A percentile compares a stretch with the other conserved stretches of the same genome.
phyloP scores from a whole-genome alignment of 352 stramenopile genomes.

The Pseudoperonospora humuli region DNA sequence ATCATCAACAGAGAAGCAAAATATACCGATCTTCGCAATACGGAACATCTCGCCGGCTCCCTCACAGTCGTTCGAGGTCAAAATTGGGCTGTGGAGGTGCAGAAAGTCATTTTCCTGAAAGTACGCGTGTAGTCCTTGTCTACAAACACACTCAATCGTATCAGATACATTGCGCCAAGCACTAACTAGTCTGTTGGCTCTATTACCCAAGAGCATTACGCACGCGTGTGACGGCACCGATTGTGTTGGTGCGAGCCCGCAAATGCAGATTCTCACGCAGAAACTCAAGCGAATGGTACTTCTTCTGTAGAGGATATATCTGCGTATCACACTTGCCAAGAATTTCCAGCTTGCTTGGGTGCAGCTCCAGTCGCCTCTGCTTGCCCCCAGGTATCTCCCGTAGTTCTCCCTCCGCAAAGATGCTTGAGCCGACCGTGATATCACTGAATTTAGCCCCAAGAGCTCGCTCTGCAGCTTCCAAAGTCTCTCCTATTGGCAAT shows the following conservation, averaged over 20 bases:
- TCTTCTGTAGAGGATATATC: constrained; percentile 97
- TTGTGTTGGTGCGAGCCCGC: constrained; percentile 93
- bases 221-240: constrained; percentile 92
- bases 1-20: constrained; percentile 3
- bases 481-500: constrained; percentile 44
- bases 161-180: neutral
- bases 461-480: constrained; percentile 11
- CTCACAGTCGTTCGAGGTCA: constrained; percentile 97
- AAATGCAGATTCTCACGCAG: constrained; percentile 95
- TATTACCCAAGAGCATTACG: constrained; percentile 83
- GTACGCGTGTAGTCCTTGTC: constrained; percentile 59
- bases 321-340: constrained; percentile 89
- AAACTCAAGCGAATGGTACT: constrained; percentile 97
- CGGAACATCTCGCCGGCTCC: constrained; percentile 97
- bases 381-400: constrained; percentile 82
- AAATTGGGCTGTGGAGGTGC: constrained; percentile 88
- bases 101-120: constrained; percentile 77
- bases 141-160: constrained; percentile 9
- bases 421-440: constrained; percentile 89
- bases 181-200: neutral
- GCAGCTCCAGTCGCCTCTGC: constrained; percentile 90
- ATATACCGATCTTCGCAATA: constrained; percentile 66
- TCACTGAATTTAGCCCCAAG: constrained; percentile 64
- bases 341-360: constrained; percentile 74
- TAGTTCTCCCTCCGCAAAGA: constrained; percentile 87